These are phyloP conservation scores for Aspergillus piperis DNA, from an alignment of 2,329 filamentous ascomycete species.

Conservation along the genomic window DNA sequence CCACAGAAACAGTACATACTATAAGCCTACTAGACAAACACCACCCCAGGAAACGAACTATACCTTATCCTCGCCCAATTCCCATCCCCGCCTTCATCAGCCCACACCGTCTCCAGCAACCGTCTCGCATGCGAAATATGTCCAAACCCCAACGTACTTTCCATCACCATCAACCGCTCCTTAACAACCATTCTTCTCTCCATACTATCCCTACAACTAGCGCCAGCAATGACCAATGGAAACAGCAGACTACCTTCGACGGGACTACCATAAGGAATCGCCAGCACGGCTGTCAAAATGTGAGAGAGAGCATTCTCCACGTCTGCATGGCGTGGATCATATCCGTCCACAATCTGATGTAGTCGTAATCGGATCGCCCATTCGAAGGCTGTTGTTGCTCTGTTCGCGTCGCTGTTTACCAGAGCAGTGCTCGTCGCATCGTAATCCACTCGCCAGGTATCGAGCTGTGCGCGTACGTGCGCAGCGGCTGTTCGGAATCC, in stretches of 20 bases:
- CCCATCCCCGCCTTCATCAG: conserved; percentile 18
- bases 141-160: conserved; percentile 47
- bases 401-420: conserved; percentile 28
- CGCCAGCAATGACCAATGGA: conserved; percentile 47
- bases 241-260: conserved; percentile 46
- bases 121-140: conserved; percentile 46
- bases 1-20: no score
- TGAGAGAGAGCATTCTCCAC: conserved; percentile 36
- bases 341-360: conserved; percentile 49
- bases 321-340: conserved; percentile 38
- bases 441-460: conserved; percentile 39
- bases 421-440: conserved; percentile 25
- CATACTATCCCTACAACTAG: conserved; percentile 36
- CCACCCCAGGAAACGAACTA: conserved; percentile 29
- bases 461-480: conserved; percentile 39
- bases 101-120: conserved; percentile 46
- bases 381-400: conserved; percentile 45
- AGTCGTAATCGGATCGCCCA: conserved; percentile 46
- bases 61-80: conserved; percentile 36
- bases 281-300: conserved; percentile 42
- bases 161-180: conserved; percentile 48
- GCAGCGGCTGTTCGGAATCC: conserved; percentile 35
- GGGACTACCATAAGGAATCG: conserved; percentile 46
- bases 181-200: conserved; percentile 42
- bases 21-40: conserved; percentile 20